Conservation (phyloP, 2,329 filamentous ascomycete species). For the Epichloe brachyelytri region DNA sequence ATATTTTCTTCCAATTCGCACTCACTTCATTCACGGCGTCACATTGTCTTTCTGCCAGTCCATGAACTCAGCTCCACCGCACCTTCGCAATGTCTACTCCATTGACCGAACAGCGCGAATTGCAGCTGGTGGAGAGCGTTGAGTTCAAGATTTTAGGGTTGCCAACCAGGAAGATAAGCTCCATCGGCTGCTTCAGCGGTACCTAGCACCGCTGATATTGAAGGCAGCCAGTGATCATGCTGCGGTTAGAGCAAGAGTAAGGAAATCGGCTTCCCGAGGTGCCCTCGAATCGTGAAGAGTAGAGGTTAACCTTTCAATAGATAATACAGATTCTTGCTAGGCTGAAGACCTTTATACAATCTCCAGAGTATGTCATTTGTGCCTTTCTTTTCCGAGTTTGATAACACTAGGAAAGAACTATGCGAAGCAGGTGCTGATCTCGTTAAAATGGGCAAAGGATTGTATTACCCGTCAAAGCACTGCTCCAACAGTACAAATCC, state of each 20-base stretch:
- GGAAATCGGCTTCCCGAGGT: constrained; percentile 2
- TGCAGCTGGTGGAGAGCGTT: constrained; percentile 71
- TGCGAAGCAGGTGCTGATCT: constrained; percentile 1
- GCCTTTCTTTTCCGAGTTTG: not conserved
- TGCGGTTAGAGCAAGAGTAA: constrained; percentile 65
- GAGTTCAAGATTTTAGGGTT: constrained; percentile 67
- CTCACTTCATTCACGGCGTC: not conserved
- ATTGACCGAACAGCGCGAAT: constrained; percentile 53
- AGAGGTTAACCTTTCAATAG: constrained; percentile 17
- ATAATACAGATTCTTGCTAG: constrained; percentile 37
- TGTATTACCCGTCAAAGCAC: constrained; percentile 67
- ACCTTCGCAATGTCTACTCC: constrained; percentile 21
- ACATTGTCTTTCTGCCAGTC: not conserved
- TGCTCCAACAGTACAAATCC: constrained; percentile 82
- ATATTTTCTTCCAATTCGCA: not conserved
- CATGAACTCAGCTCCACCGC: not conserved
- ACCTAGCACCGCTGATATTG: constrained; percentile 68
- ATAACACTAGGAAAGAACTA: not conserved
- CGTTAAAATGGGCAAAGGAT: constrained; percentile 31
- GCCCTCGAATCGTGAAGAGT: not conserved
- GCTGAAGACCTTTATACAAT: constrained; percentile 42
- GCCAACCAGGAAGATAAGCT: constrained; percentile 78
- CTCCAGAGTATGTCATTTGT: constrained; percentile 29
- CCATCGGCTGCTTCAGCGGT: constrained; percentile 62
- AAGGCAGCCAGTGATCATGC: constrained; percentile 75